Percentiles rank a stretch among this genome's conserved stretches.
These are phyloP conservation scores for Pichia membranifaciens DNA, from an alignment of 805 yeast species.

Conservation along the genomic window DNA sequence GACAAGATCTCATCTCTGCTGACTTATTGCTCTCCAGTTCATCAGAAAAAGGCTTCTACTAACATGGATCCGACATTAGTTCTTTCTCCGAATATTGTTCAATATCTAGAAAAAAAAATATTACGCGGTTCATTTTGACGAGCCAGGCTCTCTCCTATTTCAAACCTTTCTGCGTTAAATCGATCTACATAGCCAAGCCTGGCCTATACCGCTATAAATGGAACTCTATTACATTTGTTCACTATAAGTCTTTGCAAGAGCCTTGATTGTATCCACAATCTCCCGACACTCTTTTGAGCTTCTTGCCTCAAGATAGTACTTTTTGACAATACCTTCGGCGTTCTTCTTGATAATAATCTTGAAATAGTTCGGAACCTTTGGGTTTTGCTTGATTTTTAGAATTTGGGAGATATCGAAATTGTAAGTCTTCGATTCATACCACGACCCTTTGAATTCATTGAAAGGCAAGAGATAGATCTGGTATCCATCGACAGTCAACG, in stretches of 20 bases:
- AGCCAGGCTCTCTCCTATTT: too few species aligned
- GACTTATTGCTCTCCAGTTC: too few species aligned
- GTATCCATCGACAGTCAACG: constrained; percentile 90
- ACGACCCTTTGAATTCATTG: constrained; percentile 54
- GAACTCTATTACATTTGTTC: constrained; percentile 10
- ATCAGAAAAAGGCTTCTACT: too few species aligned
- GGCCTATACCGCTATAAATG: too few species aligned
- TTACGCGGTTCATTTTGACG: too few species aligned
- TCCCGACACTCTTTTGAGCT: constrained; percentile 57
- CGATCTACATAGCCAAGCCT: too few species aligned
- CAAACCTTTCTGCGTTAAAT: too few species aligned
- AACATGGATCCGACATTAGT: too few species aligned
- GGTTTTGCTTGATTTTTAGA: constrained; percentile 65
- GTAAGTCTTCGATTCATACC: constrained; percentile 74
- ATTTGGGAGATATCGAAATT: constrained; percentile 83
- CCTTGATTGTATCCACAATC: constrained; percentile 64
- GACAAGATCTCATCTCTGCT: too few species aligned
- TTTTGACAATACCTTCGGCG: constrained; percentile 52
- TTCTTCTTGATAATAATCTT: constrained; percentile 71
- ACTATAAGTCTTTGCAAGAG: constrained; percentile 41
- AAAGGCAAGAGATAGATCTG: constrained; percentile 85
- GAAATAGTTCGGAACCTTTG: constrained; percentile 70
- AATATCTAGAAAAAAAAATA: too few species aligned
- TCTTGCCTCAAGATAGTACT: constrained; percentile 81
- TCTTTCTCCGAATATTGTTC: too few species aligned